Evolutionary conservation across 164 flowering plant genomes (phyloP).

Genomic region (Magnolia changhungtana): DNA sequence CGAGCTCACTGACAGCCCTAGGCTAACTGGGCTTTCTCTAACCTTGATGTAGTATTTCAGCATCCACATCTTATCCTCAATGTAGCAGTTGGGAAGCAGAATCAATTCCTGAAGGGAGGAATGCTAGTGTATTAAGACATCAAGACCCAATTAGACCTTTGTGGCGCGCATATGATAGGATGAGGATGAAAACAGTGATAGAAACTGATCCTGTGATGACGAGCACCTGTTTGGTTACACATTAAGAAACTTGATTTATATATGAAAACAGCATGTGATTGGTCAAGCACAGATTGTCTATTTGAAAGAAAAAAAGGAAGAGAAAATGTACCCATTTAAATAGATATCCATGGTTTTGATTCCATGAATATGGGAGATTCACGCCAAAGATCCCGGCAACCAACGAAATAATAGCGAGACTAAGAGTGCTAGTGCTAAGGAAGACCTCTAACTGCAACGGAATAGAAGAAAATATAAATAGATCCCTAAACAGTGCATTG

Average conservation of each 20-base stretch:
- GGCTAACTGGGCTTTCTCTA: neutral
- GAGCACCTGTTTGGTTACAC: conserved; percentile 45
- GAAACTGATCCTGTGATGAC: conserved; percentile 35
- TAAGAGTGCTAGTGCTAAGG: conserved; percentile 79
- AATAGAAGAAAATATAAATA: neutral
- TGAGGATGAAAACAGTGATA: conserved; percentile 32
- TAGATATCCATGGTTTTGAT: conserved; percentile 53
- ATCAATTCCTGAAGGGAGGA: neutral
- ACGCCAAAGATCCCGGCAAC: conserved; percentile 89
- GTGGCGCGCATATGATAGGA: conserved; percentile 51
- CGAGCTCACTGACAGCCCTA: no score
- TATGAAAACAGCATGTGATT: neutral
- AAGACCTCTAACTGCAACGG: conserved; percentile 76
- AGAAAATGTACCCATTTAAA: conserved; percentile 78
- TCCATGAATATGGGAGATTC: conserved; percentile 93
- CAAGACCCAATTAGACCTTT: conserved; percentile 54
- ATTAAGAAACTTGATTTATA: neutral
- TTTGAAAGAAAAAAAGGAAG: neutral
- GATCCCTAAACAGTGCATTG: neutral
- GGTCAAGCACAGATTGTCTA: neutral
- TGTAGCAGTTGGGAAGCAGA: neutral
- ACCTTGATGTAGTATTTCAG: neutral
- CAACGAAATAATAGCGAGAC: conserved; percentile 70
- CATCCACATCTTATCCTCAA: neutral
- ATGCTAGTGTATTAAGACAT: neutral